A percentile compares a stretch with the other conserved stretches of the same genome.
Evolutionary conservation across 2,329 filamentous ascomycete genomes (phyloP).

Genomic region (Penicillium sp.): DNA sequence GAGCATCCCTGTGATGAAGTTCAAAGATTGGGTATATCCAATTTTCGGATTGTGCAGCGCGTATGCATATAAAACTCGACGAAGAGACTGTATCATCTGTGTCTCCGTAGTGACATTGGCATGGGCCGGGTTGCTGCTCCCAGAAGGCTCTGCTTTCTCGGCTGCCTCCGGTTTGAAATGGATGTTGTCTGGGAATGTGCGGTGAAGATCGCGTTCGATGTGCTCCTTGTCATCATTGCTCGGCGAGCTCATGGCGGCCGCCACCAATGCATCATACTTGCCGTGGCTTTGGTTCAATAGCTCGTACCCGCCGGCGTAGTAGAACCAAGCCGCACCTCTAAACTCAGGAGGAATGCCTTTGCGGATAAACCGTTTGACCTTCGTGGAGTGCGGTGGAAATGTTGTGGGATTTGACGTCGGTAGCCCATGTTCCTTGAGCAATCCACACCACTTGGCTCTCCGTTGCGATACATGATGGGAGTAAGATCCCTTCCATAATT

Average conservation of each 20-base stretch:
- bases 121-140: constrained; percentile 39
- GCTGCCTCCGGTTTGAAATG: constrained; percentile 68
- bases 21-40: constrained; percentile 92
- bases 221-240: constrained; percentile 75
- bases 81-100: constrained; percentile 72
- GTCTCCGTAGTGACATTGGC: constrained; percentile 57
- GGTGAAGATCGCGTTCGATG: constrained; percentile 88
- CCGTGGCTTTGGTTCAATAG: constrained; percentile 72
- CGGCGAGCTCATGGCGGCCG: constrained; percentile 61
- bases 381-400: constrained; percentile 76
- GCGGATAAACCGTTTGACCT: constrained; percentile 83
- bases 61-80: constrained; percentile 83
- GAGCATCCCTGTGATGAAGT: constrained; percentile 86
- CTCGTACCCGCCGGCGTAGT: constrained; percentile 82
- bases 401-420: constrained; percentile 66
- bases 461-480: constrained; percentile 69
- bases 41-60: constrained; percentile 86
- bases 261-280: constrained; percentile 68
- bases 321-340: constrained; percentile 96
- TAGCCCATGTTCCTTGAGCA: constrained; percentile 73
- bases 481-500: constrained; percentile 74
- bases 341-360: constrained; percentile 94
- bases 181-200: constrained; percentile 92
- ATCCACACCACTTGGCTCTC: constrained; percentile 73
- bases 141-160: constrained; percentile 18